phyloP scores from a whole-genome alignment of 2,329 filamentous ascomycete genomes.

The Fusarium sp. region DNA sequence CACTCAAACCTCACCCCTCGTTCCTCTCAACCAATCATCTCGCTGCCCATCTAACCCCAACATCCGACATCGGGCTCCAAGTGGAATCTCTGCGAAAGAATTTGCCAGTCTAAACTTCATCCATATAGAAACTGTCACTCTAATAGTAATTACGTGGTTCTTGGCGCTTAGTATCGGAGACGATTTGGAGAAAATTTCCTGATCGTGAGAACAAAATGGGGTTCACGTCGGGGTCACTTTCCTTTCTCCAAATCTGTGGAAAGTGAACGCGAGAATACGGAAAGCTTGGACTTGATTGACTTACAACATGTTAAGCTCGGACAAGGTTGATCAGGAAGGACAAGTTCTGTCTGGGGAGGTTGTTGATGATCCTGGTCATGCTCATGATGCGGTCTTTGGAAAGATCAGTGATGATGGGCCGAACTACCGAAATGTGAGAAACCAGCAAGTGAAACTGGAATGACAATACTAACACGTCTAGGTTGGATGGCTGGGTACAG shows the following conservation, averaged over 20 bases:
- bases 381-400: constrained; percentile 48
- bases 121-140: background rate
- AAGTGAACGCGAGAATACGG: background rate
- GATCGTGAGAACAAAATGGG: background rate
- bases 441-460: too few relatives aligned
- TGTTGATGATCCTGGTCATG: background rate
- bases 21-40: background rate
- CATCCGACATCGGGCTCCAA: constrained; percentile 19
- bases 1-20: background rate
- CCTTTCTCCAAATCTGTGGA: background rate
- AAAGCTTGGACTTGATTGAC: background rate
- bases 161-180: constrained; percentile 10
- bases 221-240: constrained; percentile 5
- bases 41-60: background rate
- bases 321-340: constrained; percentile 14
- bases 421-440: constrained; percentile 47
- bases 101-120: constrained; percentile 7
- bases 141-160: background rate
- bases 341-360: background rate
- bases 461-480: constrained; percentile 32
- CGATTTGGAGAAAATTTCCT: background rate
- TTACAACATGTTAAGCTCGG: background rate
- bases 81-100: constrained; percentile 3
- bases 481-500: constrained; percentile 57
- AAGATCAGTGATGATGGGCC: constrained; percentile 46